Conservation (phyloP, 495 filamentous ascomycete species). For the Aspergillus taichungensis region DNA sequence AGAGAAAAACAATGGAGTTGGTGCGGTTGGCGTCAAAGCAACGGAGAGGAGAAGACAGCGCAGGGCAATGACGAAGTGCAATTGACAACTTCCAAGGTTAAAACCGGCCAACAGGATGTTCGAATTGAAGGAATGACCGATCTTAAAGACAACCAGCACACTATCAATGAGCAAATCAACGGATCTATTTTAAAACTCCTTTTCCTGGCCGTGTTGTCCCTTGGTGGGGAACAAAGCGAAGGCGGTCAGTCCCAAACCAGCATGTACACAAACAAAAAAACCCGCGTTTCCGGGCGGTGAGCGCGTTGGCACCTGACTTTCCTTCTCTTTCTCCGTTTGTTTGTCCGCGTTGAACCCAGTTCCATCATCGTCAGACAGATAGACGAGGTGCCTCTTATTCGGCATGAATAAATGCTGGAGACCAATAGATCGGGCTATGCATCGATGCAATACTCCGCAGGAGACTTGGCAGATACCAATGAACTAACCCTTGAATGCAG, state of each 20-base stretch:
- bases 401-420: no score
- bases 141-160: no score
- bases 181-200: no score
- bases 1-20: slow-evolving; percentile 8
- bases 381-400: neutral
- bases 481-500: no score
- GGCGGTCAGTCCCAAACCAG: slow-evolving; percentile 17
- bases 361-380: neutral
- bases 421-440: no score
- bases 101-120: neutral
- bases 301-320: slow-evolving; percentile 13
- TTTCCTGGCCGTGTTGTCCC: slow-evolving; percentile 10
- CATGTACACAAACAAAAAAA: slow-evolving; percentile 28
- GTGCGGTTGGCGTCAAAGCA: slow-evolving; percentile 5
- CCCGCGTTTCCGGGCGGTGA: slow-evolving; percentile 31
- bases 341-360: no score
- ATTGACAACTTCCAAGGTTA: neutral
- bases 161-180: no score
- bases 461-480: no score
- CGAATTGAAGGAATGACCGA: slow-evolving; percentile 1
- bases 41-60: neutral
- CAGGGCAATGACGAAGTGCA: slow-evolving; percentile 1
- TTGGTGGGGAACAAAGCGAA: slow-evolving; percentile 17
- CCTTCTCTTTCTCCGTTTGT: no score
- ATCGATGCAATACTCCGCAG: no score